Base-by-base conservation (phyloP, 352 stramenopile species). In the Globisporangium yorkense region DNA sequence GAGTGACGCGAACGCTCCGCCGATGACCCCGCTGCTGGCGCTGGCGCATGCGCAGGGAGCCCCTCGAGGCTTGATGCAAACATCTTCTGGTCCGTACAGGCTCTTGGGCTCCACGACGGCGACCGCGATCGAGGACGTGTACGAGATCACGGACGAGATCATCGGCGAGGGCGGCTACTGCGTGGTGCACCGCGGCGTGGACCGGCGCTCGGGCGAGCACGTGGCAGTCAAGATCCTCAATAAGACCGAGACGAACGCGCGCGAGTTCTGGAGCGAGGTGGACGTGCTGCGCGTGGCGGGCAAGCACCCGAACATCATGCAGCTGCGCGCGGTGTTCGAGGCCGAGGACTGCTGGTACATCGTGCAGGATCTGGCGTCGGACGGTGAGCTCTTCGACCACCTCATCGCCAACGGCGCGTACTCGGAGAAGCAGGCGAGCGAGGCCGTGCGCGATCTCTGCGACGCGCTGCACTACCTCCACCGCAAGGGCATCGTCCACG, bases 341-440 rank as follows among this genome's bases (percentile, higher is more conserved):
- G 88, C 72, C 31, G 75, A 88, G 24, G 74, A 71, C 33, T 77
- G 66, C 54, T 93, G 80, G 80, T 91, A 87, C 59, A 91, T 93
- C 58, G 83, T 93, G 15, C 77, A 89, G 62, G 84, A 96, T 45
- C 72, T 94, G 49, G 83, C 87, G 33, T 77, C 84, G n/a, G 84
- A 88, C 40, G 86, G 84, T 29, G 88, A 96, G 65, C 67, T 96
- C 2, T 94, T 96, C 43, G 88, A 96, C 62, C 81, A 92, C 66
- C 63, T 96, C 50, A 77, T 94, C 45, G 72, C 77, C 35, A 88
- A 93, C 52, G 88, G 88, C 35, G 77, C 86, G n/a, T 96, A 94
- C 62, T 92, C 75, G 21, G 89, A 97, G 71, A 69, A 72, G 56
- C 76, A 92, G 57, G 82, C 84, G 16, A 91, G 80, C 47, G 64